phyloP scores from a whole-genome alignment of 2,329 filamentous ascomycete species.

The Scolecobasidium constrictum region DNA sequence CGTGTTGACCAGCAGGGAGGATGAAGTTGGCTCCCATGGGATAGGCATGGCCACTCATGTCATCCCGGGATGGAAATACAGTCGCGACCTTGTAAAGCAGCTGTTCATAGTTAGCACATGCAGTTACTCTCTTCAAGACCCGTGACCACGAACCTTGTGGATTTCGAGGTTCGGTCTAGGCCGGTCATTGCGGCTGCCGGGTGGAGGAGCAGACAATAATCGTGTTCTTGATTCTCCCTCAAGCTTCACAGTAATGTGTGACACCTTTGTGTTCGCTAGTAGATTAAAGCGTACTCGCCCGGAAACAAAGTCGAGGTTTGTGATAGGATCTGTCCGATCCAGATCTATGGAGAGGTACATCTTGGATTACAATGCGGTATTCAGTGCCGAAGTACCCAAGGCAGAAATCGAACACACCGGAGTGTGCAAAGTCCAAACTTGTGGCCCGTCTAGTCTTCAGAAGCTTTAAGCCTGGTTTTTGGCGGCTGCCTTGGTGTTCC shows the following conservation, averaged over 20 bases:
- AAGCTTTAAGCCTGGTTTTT: too few species aligned
- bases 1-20: conserved; percentile 57
- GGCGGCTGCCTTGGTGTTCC: too few species aligned
- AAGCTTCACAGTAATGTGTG: conserved; percentile 63
- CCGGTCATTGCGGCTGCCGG: conserved; percentile 23
- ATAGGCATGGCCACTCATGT: not conserved
- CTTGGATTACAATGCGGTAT: conserved; percentile 1
- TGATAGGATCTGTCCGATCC: conserved; percentile 61
- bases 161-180: conserved; percentile 38
- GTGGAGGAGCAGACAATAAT: conserved; percentile 38
- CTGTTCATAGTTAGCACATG: conserved; percentile 29
- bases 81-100: conserved; percentile 64
- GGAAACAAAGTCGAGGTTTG: conserved; percentile 64
- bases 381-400: too few species aligned
- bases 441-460: too few species aligned
- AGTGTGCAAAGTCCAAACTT: too few species aligned
- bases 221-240: conserved; percentile 69
- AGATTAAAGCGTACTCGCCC: conserved; percentile 42
- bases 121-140: not conserved
- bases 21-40: conserved; percentile 27
- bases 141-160: conserved; percentile 31
- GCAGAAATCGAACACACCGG: too few species aligned
- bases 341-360: conserved; percentile 61
- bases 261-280: conserved; percentile 33
- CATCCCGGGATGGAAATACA: conserved; percentile 51